Base-by-base conservation (phyloP, 306 rosid species). In the Delonix regia region DNA sequence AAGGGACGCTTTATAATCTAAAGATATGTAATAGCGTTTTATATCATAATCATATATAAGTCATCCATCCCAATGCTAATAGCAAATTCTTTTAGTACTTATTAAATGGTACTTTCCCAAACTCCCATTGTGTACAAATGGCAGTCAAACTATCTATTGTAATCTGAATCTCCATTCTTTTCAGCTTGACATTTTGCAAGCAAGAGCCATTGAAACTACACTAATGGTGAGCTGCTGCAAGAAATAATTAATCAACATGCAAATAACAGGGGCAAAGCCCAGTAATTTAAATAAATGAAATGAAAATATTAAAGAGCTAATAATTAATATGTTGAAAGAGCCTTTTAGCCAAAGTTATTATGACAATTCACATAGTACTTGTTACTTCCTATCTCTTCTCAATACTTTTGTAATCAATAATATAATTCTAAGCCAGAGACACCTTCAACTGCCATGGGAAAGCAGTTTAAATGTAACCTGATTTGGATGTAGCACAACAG, bases 401-500 rank as follows among this genome's bases (percentile, higher is more conserved):
- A 38, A 51, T 71, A 75, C 13, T 1, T 7, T 10, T 34, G 18
- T 75, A 49, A 67, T 22, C 69, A 61, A 19, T 66, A 48, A 68
- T 28, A 55, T 28, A 39, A 19, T 60, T 34, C 62, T 39, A 69
- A 71, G 64, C 45, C 42, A 18, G 60, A 22, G 21, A 16, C 41
- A 78, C 67, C 48, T 56, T 71, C 36, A 73, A 78, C 21, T 63
- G 81, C 66, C 60, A 27, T 60, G 60, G 33, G 69, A 65, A 75
- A 56, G 59, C 13, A 28, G 72, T n/a, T n/a, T 77, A 74, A 63
- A 76, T 39, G 9, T 75, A 53, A 95, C 99, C 97, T 95, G 98
- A 85, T 95, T 95, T 21, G 97, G 98, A 83, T 95, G 99, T 34
- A 95, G 89, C 77, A 95, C 99, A 85, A 95, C 98, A 76, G 98